Evolutionary conservation across 306 rosid genomes (phyloP).

Genomic region (Rubus parviflorus): DNA sequence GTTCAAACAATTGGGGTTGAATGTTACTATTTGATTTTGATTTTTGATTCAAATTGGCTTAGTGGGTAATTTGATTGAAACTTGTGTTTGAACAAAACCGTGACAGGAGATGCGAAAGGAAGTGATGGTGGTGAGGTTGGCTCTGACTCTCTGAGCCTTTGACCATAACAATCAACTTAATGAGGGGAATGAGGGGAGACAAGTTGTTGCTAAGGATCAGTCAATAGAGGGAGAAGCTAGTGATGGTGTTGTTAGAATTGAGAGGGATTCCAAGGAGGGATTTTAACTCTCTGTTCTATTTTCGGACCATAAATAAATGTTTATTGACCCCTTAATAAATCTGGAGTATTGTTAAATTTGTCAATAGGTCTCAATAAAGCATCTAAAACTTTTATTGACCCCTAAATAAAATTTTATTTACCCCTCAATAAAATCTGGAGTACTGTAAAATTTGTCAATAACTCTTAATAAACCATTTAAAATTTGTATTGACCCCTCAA

Average conservation of each 20-base stretch:
- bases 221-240: slow-evolving; percentile 32
- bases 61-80: slow-evolving; percentile 13
- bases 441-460: too few relatives aligned
- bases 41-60: slow-evolving; percentile 21
- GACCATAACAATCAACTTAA: too few relatives aligned
- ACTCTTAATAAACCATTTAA: too few relatives aligned
- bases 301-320: too few relatives aligned
- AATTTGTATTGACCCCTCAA: too few relatives aligned
- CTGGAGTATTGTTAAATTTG: too few relatives aligned
- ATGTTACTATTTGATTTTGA: slow-evolving; percentile 11
- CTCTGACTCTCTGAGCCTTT: slow-evolving; percentile 12
- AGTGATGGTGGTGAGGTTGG: slow-evolving; percentile 53
- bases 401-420: too few relatives aligned
- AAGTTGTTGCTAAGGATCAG: slow-evolving; percentile 33
- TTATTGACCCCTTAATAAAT: too few relatives aligned
- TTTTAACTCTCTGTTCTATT: too few relatives aligned
- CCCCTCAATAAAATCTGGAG: too few relatives aligned
- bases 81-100: slow-evolving; percentile 26
- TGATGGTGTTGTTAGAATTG: slow-evolving; percentile 31
- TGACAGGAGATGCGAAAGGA: slow-evolving; percentile 62
- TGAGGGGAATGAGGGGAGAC: not conserved
- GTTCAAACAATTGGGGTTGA: slow-evolving; percentile 22
- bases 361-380: too few relatives aligned
- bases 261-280: slow-evolving; percentile 40
- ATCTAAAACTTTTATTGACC: too few relatives aligned